Evolutionary conservation across 2,329 filamentous ascomycete genomes (phyloP), one percentile per base, ranked within the genome.

Genomic region (Aureobasidium zeae): DNA sequence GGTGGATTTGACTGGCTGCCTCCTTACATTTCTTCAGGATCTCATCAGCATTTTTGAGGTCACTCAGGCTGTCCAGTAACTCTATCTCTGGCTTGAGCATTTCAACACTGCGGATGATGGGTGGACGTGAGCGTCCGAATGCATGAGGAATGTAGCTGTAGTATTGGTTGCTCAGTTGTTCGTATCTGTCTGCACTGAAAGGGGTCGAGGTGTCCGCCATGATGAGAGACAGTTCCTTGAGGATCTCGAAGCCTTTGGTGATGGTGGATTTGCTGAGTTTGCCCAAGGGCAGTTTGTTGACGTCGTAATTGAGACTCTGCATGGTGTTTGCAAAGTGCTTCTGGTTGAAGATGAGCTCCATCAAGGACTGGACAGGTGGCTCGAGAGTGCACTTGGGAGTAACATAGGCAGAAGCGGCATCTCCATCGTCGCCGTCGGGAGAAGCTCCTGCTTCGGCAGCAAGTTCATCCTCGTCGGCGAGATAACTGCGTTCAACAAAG

Each of bases 341-440:
- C 46, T 77, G 72, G 59, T 93, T 88, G 70, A 94, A 94, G 48
- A 94, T 93, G 51, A 94, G 74, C 48, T 79, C 66, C 71, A 93
- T 80, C 15, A 94, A 66, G 7, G 76, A 65, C 56, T 86, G 79
- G 3, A 86, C 69, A 0, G 77, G 68, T 10, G 64, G 59, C 0
- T 71, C 62, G 2, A 89, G 69, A 3, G 71, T 76, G 58, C 76
- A 82, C 47, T 76, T 64, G 0, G 60, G 53, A 11, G 66, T 56
- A 13, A 17, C 39, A 20, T 49, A 37, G 11, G 10, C 7, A 10
- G 13, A 3, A 1, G 3, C 8, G 2, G 13, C 30, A 33, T 48
- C 43, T 17, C 38, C 46, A 33, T 48, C 43, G 20, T 41, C 46
- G 13, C 28, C 16, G 10, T 58, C 51, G 9, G 53, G 50, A 19